Conservation (phyloP, 306 rosid genomes). For the Rubus parviflorus region DNA sequence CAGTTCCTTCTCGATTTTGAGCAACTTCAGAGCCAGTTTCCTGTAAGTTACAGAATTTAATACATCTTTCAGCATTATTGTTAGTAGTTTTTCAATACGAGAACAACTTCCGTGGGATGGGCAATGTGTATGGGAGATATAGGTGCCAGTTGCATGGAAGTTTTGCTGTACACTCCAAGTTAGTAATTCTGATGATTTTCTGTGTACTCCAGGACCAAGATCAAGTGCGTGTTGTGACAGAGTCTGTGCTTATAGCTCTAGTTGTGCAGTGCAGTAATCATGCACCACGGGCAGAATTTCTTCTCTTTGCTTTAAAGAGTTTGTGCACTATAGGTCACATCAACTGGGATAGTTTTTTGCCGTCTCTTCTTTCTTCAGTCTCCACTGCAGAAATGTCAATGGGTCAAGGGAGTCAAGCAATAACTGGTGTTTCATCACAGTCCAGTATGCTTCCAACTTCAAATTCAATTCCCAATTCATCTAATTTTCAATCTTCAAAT, state of each 20-base stretch:
- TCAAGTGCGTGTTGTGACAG: constrained; percentile 79
- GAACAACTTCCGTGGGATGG: background rate
- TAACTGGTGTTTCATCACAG: constrained; percentile 69
- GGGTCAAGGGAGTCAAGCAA: constrained; percentile 69
- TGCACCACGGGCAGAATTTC: constrained; percentile 88
- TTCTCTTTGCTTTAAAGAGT: constrained; percentile 77
- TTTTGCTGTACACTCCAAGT: background rate
- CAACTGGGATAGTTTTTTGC: constrained; percentile 90
- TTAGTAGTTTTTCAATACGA: background rate
- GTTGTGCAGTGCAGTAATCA: constrained; percentile 89
- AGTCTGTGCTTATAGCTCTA: constrained; percentile 72
- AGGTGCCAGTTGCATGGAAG: no score
- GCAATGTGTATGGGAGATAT: background rate
- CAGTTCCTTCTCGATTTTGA: constrained; percentile 90
- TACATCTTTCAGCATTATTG: background rate
- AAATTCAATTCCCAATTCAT: constrained; percentile 46
- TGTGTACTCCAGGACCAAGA: constrained; percentile 76
- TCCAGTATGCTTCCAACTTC: constrained; percentile 66
- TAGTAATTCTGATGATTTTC: constrained; percentile 10
- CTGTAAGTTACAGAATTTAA: constrained; percentile 54
- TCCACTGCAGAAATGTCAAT: constrained; percentile 64
- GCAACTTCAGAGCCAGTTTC: constrained; percentile 84
- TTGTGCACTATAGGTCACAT: constrained; percentile 72
- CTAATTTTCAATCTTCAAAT: constrained; percentile 80
- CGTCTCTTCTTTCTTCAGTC: constrained; percentile 79